phyloP scores from a whole-genome alignment of 768 basidiomycete genomes.

The Lactarius indigo region DNA sequence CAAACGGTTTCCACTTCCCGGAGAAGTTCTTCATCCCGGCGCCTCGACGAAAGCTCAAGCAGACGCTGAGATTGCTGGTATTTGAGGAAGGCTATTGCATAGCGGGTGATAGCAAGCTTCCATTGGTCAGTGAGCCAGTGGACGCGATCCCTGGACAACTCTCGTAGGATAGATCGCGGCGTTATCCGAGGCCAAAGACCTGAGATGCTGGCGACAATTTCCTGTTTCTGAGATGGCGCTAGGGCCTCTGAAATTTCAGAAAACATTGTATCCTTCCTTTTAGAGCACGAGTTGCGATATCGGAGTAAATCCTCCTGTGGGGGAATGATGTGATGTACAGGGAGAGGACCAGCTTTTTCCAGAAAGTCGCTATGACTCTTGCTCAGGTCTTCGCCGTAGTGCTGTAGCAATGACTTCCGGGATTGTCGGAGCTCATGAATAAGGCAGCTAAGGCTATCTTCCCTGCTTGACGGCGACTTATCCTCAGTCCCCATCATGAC shows the following conservation, averaged over 20 bases:
- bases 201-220: neutral
- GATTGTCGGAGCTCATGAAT: conserved; percentile 7
- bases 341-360: neutral
- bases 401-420: neutral
- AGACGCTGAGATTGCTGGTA: conserved; percentile 14
- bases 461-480: neutral
- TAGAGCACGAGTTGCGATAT: neutral
- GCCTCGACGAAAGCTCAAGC: neutral
- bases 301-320: neutral
- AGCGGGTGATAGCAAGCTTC: neutral
- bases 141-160: conserved; percentile 28
- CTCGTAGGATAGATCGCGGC: conserved; percentile 11
- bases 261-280: neutral
- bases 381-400: conserved; percentile 7
- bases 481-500: neutral
- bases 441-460: neutral
- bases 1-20: neutral
- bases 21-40: conserved; percentile 1
- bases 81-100: neutral
- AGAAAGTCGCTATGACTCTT: neutral
- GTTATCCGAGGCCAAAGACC: conserved; percentile 20
- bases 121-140: conserved; percentile 8
- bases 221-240: neutral
- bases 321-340: neutral
- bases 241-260: neutral